Evolutionary conservation across 2,329 filamentous ascomycete species (phyloP).

Genomic region (Scleromitrula shiraiana): DNA sequence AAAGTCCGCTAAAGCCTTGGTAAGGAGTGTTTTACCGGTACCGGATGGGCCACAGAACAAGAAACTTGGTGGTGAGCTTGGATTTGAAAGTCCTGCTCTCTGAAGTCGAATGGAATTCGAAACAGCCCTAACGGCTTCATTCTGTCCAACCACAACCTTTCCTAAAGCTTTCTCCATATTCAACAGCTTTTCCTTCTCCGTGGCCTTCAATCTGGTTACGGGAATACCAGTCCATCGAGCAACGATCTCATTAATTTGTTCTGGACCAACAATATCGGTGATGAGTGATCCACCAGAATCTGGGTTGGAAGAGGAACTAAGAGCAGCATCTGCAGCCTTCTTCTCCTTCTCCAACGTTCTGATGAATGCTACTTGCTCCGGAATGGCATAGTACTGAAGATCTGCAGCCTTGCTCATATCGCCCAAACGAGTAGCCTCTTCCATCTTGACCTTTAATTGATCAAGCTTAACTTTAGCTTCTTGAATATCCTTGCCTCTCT

Average conservation of each 20-base stretch:
- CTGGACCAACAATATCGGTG: conserved; percentile 88
- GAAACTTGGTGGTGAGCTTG: conserved; percentile 95
- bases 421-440: conserved; percentile 81
- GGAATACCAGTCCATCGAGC: conserved; percentile 97
- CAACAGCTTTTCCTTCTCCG: conserved; percentile 97
- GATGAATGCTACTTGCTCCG: conserved; percentile 78
- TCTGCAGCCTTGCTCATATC: conserved; percentile 86
- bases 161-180: conserved; percentile 86
- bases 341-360: conserved; percentile 74
- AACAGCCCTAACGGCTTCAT: conserved; percentile 84
- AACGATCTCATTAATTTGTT: conserved; percentile 99
- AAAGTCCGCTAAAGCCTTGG: conserved; percentile 95
- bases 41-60: conserved; percentile 97
- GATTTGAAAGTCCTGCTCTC: conserved; percentile 87
- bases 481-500: conserved; percentile 84
- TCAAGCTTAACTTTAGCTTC: conserved; percentile 94
- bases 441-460: conserved; percentile 79
- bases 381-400: conserved; percentile 94
- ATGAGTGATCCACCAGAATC: conserved; percentile 67
- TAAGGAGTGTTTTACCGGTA: conserved; percentile 95
- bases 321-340: conserved; percentile 63
- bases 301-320: conserved; percentile 43
- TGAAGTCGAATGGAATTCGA: conserved; percentile 95
- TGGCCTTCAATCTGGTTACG: conserved; percentile 85
- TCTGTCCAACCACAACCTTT: conserved; percentile 85